Conservation (phyloP, 352 stramenopile genomes). For the Phytophthora pinifolia region DNA sequence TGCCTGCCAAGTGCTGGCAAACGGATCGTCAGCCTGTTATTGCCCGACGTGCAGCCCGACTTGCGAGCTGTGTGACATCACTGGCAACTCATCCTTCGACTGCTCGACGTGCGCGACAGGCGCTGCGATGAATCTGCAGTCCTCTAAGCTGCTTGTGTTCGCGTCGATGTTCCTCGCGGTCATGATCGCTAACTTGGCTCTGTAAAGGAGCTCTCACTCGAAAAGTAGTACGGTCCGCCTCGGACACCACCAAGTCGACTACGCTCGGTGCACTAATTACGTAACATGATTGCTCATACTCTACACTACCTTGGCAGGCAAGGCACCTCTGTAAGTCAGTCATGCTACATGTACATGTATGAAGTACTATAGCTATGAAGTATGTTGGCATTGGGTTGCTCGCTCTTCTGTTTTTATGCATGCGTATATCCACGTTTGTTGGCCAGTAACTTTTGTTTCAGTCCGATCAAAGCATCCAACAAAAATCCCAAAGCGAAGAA, state of each 20-base stretch:
- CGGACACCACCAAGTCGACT: slow-evolving; percentile 7
- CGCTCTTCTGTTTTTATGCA: too few species aligned
- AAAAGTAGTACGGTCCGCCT: slow-evolving; percentile 25
- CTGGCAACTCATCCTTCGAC: slow-evolving; percentile 33
- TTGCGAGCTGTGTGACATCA: slow-evolving; percentile 41
- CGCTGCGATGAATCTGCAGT: slow-evolving; percentile 25
- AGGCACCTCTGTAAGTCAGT: too few species aligned
- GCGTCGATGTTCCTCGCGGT: slow-evolving; percentile 34
- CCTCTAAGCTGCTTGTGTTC: slow-evolving; percentile 42
- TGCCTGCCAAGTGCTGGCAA: slow-evolving; percentile 43
- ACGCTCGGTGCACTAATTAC: slow-evolving; percentile 23
- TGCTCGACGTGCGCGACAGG: slow-evolving; percentile 40
- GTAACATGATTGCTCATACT: slow-evolving; percentile 26
- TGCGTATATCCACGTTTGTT: too few species aligned
- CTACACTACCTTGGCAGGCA: too few species aligned
- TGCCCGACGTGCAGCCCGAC: slow-evolving; percentile 42
- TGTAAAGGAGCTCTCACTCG: slow-evolving; percentile 29
- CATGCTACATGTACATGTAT: too few species aligned
- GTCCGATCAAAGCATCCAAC: too few species aligned
- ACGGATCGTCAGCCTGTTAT: slow-evolving; percentile 48
- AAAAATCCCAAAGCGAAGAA: too few species aligned
- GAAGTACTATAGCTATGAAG: too few species aligned
- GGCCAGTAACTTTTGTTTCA: too few species aligned
- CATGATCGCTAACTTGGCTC: slow-evolving; percentile 38
- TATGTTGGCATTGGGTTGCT: too few species aligned